Conservation (phyloP, 306 rosid species). For the Alnus rubra region DNA sequence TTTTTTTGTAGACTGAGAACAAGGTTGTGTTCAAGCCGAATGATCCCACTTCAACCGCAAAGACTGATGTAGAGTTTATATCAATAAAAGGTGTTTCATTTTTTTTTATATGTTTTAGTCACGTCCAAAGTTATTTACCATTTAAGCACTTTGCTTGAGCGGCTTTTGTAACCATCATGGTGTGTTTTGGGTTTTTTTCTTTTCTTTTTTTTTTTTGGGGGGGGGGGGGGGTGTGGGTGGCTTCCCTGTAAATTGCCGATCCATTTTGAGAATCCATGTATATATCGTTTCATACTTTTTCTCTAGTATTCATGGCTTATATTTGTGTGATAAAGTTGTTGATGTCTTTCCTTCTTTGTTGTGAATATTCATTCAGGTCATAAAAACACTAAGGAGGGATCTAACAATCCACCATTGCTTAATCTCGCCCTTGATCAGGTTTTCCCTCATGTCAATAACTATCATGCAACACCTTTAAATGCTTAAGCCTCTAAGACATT, state of each 20-base stretch:
- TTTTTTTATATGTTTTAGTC: neutral
- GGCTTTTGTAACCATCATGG: neutral
- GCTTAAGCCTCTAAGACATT: slow-evolving; percentile 1
- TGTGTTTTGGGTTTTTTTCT: neutral
- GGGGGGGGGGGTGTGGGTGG: neutral
- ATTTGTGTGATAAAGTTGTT: neutral
- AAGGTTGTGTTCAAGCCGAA: slow-evolving; percentile 65
- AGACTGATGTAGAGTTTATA: slow-evolving; percentile 65
- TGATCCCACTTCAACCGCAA: slow-evolving; percentile 63
- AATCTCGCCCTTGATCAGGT: slow-evolving; percentile 75
- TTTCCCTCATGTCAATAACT: slow-evolving; percentile 15
- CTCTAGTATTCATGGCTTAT: neutral
- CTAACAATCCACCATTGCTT: slow-evolving; percentile 88
- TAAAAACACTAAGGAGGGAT: slow-evolving; percentile 83
- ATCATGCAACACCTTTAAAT: slow-evolving; percentile 12
- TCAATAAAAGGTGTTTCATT: slow-evolving; percentile 52
- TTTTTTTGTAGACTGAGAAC: slow-evolving; percentile 49
- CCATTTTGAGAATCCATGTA: neutral
- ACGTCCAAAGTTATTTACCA: neutral
- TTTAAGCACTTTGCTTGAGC: neutral
- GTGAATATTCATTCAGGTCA: slow-evolving; percentile 55
- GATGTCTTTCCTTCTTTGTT: slow-evolving; percentile 1
- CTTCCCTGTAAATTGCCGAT: neutral
- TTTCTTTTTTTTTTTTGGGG: no score
- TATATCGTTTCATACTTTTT: neutral